Evolutionary conservation across 176 grass and related monocot genomes (phyloP).

Genomic region (Stipa capillata): DNA sequence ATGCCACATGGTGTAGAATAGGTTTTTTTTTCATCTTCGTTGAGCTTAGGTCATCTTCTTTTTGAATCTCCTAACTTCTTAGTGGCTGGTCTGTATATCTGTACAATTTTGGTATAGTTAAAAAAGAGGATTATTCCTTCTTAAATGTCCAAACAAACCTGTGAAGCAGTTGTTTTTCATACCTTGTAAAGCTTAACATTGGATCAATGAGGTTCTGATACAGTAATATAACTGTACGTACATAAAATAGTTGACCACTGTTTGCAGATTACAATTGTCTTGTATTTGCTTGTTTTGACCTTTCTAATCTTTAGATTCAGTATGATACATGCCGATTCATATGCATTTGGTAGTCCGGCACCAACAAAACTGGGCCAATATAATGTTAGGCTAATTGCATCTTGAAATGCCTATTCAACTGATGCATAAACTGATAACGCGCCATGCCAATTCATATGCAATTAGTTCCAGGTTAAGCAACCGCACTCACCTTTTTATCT

Average conservation of each 20-base stretch:
- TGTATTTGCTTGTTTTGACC: neutral
- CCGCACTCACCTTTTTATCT: neutral
- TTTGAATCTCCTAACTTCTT: constrained; percentile 23
- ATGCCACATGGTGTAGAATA: constrained; percentile 23
- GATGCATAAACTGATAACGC: neutral
- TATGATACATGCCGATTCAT: neutral
- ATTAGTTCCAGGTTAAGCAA: neutral
- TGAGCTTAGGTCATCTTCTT: neutral
- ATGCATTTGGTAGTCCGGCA: neutral
- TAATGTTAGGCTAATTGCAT: neutral
- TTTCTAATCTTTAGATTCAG: neutral
- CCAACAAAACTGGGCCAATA: neutral
- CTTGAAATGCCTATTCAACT: neutral
- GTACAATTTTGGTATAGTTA: constrained; percentile 33
- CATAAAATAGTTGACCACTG: neutral
- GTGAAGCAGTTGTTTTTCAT: neutral
- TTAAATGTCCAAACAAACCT: neutral
- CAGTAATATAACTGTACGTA: neutral
- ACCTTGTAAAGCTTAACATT: neutral
- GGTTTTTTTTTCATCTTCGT: constrained; percentile 26
- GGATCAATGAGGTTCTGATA: neutral
- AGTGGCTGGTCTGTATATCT: constrained; percentile 27
- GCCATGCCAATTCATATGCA: neutral
- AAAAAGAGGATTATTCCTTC: neutral
- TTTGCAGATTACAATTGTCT: neutral